phyloP scores from a whole-genome alignment of 495 filamentous ascomycete genomes.

The Daldinia childiae region DNA sequence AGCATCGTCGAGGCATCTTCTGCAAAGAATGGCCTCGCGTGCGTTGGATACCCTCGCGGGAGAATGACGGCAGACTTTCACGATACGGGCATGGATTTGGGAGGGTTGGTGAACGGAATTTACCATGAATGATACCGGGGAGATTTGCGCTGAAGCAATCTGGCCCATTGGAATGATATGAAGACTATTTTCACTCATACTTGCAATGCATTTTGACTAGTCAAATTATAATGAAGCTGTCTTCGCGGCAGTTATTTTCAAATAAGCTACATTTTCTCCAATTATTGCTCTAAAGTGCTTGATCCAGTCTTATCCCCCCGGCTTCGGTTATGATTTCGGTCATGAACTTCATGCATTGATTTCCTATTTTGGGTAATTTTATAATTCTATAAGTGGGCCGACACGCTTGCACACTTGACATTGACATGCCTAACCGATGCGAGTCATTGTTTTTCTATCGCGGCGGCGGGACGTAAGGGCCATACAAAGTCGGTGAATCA shows the following conservation, averaged over 20 bases:
- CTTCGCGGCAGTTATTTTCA: slow-evolving; percentile 23
- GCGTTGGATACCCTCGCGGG: slow-evolving; percentile 48
- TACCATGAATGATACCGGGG: slow-evolving; percentile 40
- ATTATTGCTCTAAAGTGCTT: neutral
- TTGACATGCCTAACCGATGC: slow-evolving; percentile 20
- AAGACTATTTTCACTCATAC: slow-evolving; percentile 38
- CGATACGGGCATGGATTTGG: slow-evolving; percentile 30
- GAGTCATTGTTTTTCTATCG: slow-evolving; percentile 29
- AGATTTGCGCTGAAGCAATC: slow-evolving; percentile 32
- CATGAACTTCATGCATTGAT: slow-evolving; percentile 15
- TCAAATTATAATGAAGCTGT: slow-evolving; percentile 35
- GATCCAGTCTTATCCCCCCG: neutral
- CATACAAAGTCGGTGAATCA: slow-evolving; percentile 37
- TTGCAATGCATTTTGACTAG: slow-evolving; percentile 18
- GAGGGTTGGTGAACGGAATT: slow-evolving; percentile 32
- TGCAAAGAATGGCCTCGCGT: slow-evolving; percentile 34
- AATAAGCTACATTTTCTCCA: slow-evolving; percentile 18
- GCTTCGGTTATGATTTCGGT: slow-evolving; percentile 15
- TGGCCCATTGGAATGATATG: slow-evolving; percentile 36
- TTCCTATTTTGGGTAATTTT: slow-evolving; percentile 31
- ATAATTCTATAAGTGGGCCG: slow-evolving; percentile 17
- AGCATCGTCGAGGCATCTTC: slow-evolving; percentile 32
- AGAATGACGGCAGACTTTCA: slow-evolving; percentile 40
- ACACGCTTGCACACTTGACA: slow-evolving; percentile 2
- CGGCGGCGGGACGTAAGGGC: slow-evolving; percentile 28